Evolutionary conservation across 2,329 filamentous ascomycete genomes (phyloP), one percentile per base, ranked within the genome.

Genomic region (Rhinocladiella similis): DNA sequence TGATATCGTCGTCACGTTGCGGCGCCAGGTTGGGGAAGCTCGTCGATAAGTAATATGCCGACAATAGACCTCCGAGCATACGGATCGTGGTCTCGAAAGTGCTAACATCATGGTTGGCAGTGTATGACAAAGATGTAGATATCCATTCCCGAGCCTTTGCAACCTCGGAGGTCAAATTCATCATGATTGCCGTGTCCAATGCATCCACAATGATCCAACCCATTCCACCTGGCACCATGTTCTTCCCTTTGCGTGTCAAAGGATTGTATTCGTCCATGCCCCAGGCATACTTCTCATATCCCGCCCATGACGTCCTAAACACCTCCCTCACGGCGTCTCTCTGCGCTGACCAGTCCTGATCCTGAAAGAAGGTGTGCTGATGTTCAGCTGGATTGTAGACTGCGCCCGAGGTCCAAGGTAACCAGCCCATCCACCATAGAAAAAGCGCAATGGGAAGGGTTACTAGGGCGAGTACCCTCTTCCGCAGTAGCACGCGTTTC

Each of bases 181-280:
- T 99, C 59, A 99, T 80, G 77, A 99, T 99, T 81, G 97, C 83
- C 1, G 94, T 99, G 73, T 99, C 94, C 61, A 99, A 78, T 12
- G 93, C 86, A 75, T 99, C 94, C 55, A 99, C 88, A 60, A 99
- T 97, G 68, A 97, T 97, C 94, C 95, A 99, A 27, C 94, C 94
- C 74, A 99, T 81, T 22, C 93, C 94, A 60, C 90, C 86, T 3
- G 88, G 82, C 5, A 91, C 86, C 93, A 99, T 97, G 66, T 94
- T 86, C 50, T 80, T 80, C 48, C 91, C 90, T 16, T 77, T 84
- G 70, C 94, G 94, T 5, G 89, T 85, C 25, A 93, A 75, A 1
- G 94, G 94, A 66, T 90, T 85, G 70, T 89, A 99, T 72, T 94
- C 87, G 70, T 99, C 94, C 86, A 65, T 83, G 91, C 91, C 94